A percentile compares a stretch with the other conserved stretches of the same genome.
These are phyloP conservation scores for Aegilops sharonensis DNA, from an alignment of 176 grass and related monocot species.

Conservation along the genomic window DNA sequence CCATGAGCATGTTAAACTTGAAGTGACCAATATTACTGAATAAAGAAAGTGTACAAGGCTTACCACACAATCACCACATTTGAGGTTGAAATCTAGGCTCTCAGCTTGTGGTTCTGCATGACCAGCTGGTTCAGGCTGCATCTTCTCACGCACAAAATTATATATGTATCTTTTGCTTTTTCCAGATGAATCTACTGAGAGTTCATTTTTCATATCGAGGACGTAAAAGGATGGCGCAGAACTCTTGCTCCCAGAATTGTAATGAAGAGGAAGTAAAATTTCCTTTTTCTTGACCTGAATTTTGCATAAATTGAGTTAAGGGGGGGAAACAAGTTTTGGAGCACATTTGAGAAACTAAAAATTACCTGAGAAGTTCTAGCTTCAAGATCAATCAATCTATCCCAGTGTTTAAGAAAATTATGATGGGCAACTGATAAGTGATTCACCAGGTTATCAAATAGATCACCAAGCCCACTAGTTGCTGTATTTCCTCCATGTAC, in stretches of 20 bases:
- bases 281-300: constrained; percentile 76
- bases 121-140: constrained; percentile 30
- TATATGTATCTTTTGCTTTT: constrained; percentile 79
- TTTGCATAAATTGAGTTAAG: constrained; percentile 38
- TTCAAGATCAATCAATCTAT: constrained; percentile 84
- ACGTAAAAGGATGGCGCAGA: constrained; percentile 35
- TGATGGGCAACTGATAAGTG: constrained; percentile 65
- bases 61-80: constrained; percentile 89
- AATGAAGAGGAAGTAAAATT: constrained; percentile 41
- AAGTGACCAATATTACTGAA: constrained; percentile 24
- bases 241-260: constrained; percentile 35
- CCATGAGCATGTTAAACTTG: constrained; percentile 10
- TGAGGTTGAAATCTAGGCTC: constrained; percentile 60
- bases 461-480: constrained; percentile 77
- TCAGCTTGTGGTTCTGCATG: constrained; percentile 34
- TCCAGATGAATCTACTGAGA: constrained; percentile 56
- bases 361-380: constrained; percentile 81
- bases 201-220: constrained; percentile 63
- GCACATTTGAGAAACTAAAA: constrained; percentile 29
- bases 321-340: not conserved
- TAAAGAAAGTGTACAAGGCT: constrained; percentile 21
- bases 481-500: constrained; percentile 75
- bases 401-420: constrained; percentile 94
- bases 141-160: constrained; percentile 66
- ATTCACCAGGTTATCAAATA: constrained; percentile 78